Base-by-base conservation (phyloP, 192 early-diverging fungal species). In the Backusella australiensis region DNA sequence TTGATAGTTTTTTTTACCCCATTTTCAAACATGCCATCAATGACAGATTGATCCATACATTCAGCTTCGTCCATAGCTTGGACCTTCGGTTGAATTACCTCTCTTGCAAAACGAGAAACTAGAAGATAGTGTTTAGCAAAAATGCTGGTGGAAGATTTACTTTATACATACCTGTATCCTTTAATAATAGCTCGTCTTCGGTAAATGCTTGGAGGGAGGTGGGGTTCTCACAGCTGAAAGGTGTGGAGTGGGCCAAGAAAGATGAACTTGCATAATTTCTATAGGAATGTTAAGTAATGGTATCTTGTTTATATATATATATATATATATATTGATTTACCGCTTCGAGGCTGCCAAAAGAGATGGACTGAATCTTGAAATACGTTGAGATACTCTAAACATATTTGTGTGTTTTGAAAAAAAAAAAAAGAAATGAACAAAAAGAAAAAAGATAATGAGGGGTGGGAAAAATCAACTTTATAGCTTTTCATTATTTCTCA, bases 11-110 rank as follows among this genome's bases (percentile, higher is more conserved):
- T 32, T 32, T 32, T 63, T 88, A 92, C 91, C 52, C 95, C 96
- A 75, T 92, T 86, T 44, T 97, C 94, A 75, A 97, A 97, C 68
- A 96, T 85, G 11, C 90, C 92, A 69, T 91, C 83, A 79, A 97
- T 84, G 39, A 98, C 85, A 29, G 83, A 73, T 39, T 89, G 87
- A 80, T 96, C 94, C 83, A 96, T 84, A 72, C 84, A 67, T 82
- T 98, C 97, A 17, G 82, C 80, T 82, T 97, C 96, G 83, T 99
- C 97, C 96, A 98, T 97, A 77, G 93, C 83, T 19, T 80, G 77
- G 11, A 96, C 95, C 70, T 90, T 89, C 59, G 96, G 96, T 69
- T 87, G 84, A 74, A 99, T 85, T 29, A 88, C 82, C 29, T 96
- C 92, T 68, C 86, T 86, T 26, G 97, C 93, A 79, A 96, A 99